phyloP scores from a whole-genome alignment of 2,329 filamentous ascomycete genomes.

The Cordyceps cateniannulata region DNA sequence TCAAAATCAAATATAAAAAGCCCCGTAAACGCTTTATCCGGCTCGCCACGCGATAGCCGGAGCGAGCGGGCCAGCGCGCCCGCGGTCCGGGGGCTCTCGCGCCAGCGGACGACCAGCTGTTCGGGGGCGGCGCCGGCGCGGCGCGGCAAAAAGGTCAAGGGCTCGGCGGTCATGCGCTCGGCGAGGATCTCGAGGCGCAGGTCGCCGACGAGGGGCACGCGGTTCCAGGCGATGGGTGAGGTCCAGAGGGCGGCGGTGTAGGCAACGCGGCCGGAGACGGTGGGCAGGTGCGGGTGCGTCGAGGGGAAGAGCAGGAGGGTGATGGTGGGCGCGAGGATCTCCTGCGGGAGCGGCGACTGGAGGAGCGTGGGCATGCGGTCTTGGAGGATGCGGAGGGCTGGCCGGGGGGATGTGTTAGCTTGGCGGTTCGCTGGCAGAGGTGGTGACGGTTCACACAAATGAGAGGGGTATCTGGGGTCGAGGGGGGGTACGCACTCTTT shows the following conservation, averaged over 20 bases:
- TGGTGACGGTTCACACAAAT: too few relatives aligned
- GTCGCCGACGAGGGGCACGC: slow-evolving; percentile 83
- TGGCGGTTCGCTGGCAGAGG: too few relatives aligned
- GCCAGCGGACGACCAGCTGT: slow-evolving; percentile 88
- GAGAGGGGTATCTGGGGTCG: too few relatives aligned
- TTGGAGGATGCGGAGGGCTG: slow-evolving; percentile 59
- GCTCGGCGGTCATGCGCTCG: slow-evolving; percentile 72
- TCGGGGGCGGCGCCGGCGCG: slow-evolving; percentile 57
- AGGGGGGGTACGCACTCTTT: slow-evolving; percentile 43
- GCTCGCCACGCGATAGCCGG: slow-evolving; percentile 33
- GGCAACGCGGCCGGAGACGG: slow-evolving; percentile 82
- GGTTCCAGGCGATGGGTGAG: slow-evolving; percentile 91
- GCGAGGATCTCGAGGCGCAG: slow-evolving; percentile 81
- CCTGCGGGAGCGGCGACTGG: slow-evolving; percentile 61
- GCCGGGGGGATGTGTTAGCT: slow-evolving; percentile 10
- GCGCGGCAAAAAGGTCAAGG: slow-evolving; percentile 40
- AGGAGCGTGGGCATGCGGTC: slow-evolving; percentile 61
- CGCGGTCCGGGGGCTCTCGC: slow-evolving; percentile 28
- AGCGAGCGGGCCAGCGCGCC: slow-evolving; percentile 39
- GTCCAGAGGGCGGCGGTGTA: slow-evolving; percentile 96
- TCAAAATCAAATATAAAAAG: slow-evolving; percentile 97
- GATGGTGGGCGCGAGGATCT: slow-evolving; percentile 70
- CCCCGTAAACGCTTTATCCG: slow-evolving; percentile 75
- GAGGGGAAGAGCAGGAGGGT: slow-evolving; percentile 64
- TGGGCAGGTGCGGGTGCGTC: slow-evolving; percentile 82